These are phyloP conservation scores for Adiantum capillusveneris DNA, from an alignment of 75 land plant genomes.

Conservation along the genomic window DNA sequence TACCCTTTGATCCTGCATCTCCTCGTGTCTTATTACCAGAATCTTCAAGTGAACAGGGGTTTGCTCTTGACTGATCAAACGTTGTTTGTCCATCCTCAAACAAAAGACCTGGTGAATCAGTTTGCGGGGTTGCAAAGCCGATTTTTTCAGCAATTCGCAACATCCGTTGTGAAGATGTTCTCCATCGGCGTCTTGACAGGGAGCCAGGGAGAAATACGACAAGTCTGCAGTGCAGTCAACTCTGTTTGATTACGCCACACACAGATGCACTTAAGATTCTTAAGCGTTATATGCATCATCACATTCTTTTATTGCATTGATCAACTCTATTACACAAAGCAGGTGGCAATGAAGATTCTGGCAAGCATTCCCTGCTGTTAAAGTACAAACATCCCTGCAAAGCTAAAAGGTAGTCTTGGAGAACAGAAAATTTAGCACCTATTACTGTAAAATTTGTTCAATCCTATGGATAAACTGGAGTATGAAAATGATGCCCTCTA, in stretches of 20 bases:
- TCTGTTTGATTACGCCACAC: neutral
- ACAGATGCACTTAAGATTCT: too few species aligned
- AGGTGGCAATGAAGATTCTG: too few species aligned
- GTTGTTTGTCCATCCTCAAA: conserved; percentile 25
- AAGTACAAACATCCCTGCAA: too few species aligned
- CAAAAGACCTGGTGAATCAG: conserved; percentile 17
- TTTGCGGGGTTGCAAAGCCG: conserved; percentile 10
- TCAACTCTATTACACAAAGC: too few species aligned
- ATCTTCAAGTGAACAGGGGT: conserved; percentile 16
- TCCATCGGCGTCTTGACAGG: conserved; percentile 27
- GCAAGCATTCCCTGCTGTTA: too few species aligned
- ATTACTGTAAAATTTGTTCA: too few species aligned
- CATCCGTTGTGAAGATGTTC: conserved; percentile 16
- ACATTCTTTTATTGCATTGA: too few species aligned
- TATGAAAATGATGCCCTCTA: too few species aligned
- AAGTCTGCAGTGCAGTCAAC: conserved; percentile 1
- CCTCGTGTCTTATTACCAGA: conserved; percentile 31
- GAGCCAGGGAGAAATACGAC: conserved; percentile 21
- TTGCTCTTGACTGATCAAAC: conserved; percentile 32
- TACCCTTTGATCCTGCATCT: conserved; percentile 28
- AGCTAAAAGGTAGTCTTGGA: too few species aligned
- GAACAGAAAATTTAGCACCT: too few species aligned
- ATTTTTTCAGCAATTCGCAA: conserved; percentile 20
- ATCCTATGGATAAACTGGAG: too few species aligned
- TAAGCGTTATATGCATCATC: too few species aligned